phyloP scores from a whole-genome alignment of 176 grass and related monocot species.

The Oryza coarctata region DNA sequence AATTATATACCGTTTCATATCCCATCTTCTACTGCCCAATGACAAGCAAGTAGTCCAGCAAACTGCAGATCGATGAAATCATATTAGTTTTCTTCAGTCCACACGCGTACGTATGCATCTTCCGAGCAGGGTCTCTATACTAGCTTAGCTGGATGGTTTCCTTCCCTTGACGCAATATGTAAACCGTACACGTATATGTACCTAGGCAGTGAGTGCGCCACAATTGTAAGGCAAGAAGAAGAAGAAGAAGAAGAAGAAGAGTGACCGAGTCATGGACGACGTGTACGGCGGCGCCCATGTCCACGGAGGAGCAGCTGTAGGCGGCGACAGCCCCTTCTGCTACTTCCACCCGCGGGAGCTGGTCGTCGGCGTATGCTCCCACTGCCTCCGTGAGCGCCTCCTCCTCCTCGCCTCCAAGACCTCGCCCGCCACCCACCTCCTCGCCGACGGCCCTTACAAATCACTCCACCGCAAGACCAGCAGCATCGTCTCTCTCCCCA shows the following conservation, averaged over 20 bases:
- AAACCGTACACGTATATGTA: neutral
- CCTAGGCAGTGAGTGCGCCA: neutral
- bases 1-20: too few relatives aligned
- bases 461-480: conserved; percentile 35
- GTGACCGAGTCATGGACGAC: conserved; percentile 22
- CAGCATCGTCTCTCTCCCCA: conserved; percentile 57
- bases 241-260: neutral
- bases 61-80: too few relatives aligned
- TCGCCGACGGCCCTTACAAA: conserved; percentile 19
- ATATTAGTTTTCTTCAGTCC: too few relatives aligned
- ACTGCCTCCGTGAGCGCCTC: conserved; percentile 81
- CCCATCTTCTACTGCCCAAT: too few relatives aligned
- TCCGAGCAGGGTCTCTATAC: too few relatives aligned
- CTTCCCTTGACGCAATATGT: neutral
- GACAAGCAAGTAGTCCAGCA: too few relatives aligned
- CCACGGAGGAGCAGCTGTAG: neutral
- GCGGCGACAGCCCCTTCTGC: conserved; percentile 34
- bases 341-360: conserved; percentile 64
- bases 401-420: conserved; percentile 55
- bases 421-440: neutral
- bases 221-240: too few relatives aligned
- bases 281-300: conserved; percentile 10
- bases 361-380: conserved; percentile 68
- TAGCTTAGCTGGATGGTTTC: neutral
- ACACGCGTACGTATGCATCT: too few relatives aligned